Percentiles rank a stretch among this genome's conserved stretches.
phyloP scores from a whole-genome alignment of 148 eudicot species.

The Spergularia bocconei region DNA sequence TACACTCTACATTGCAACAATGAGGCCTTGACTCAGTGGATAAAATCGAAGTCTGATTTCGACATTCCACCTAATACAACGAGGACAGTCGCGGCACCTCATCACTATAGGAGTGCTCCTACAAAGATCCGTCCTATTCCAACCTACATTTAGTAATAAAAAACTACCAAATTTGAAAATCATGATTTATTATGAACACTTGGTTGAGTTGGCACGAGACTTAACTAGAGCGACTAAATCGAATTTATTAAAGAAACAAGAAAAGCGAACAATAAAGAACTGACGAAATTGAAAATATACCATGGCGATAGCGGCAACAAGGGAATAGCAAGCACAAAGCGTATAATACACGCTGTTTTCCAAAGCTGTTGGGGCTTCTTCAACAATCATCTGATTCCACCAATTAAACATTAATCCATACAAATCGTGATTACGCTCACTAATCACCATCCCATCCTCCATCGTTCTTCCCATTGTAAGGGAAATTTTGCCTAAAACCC shows the following conservation, averaged over 20 bases:
- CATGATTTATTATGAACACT: not conserved
- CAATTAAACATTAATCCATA: conserved; percentile 14
- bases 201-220: no score
- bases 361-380: conserved; percentile 7
- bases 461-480: conserved; percentile 6
- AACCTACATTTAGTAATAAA: not conserved
- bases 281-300: conserved; percentile 18
- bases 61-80: no score
- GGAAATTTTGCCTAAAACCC: not conserved
- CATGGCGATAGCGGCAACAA: conserved; percentile 38
- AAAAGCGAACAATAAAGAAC: not conserved
- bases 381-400: conserved; percentile 26
- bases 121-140: not conserved
- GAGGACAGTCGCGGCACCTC: no score
- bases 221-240: no score
- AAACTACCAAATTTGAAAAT: not conserved
- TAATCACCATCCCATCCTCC: conserved; percentile 21
- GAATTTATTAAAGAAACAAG: not conserved
- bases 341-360: conserved; percentile 35
- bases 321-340: conserved; percentile 36
- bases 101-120: no score
- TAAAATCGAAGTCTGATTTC: no score
- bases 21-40: no score
- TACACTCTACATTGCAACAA: no score
- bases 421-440: not conserved